Base-by-base conservation (phyloP, 805 yeast genomes). In the Metschnikowia corniflorae region DNA sequence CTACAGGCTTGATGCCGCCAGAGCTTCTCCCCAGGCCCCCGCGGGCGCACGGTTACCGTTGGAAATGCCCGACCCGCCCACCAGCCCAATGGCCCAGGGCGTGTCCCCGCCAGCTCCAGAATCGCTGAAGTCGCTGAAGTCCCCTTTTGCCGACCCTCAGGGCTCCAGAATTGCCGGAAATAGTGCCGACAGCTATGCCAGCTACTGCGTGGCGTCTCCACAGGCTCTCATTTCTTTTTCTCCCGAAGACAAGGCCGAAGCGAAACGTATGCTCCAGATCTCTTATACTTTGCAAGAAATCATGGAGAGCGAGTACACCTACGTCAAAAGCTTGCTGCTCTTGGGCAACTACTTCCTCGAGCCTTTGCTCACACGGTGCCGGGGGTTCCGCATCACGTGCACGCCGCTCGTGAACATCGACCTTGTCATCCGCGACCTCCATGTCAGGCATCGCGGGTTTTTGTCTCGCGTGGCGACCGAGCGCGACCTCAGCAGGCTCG, bases 311-410 rank as follows among this genome's bases (percentile, higher is more conserved):
- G 48, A 44, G 16, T 33, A 42, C 25, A 29, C 32, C 14, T 44
- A 32, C 25, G 33, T 42, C 24, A 31, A 36, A 16, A 35, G 43
- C 32, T 25, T 44, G 29, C 32, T 29, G 33, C 41, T 42, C 15
- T 29, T 42, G 30, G 35, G 39, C 16, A 44, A 33, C 28, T 42
- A 31, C 35, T 35, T 38, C 29, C 15, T 42, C 14, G 47, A 43
- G 34, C 46, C 47, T 5, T 29, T 37, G 26, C 35, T 43, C n/a
- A 32, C 38, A 16, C 28, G 32, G 15, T 26, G 43, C 28, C 16
- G 21, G 17, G 35, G 35, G 10, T 25, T 38, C 18, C 22, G 16
- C 8, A 13, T 43, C 35, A 43, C 46, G 20, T 43, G 47, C 31
- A 33, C 47, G 20, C 47, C 47, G 20, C 27, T 43, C 9, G 7